phyloP scores from a whole-genome alignment of 2,329 filamentous ascomycete species.

The Clarireedia hainanense region DNA sequence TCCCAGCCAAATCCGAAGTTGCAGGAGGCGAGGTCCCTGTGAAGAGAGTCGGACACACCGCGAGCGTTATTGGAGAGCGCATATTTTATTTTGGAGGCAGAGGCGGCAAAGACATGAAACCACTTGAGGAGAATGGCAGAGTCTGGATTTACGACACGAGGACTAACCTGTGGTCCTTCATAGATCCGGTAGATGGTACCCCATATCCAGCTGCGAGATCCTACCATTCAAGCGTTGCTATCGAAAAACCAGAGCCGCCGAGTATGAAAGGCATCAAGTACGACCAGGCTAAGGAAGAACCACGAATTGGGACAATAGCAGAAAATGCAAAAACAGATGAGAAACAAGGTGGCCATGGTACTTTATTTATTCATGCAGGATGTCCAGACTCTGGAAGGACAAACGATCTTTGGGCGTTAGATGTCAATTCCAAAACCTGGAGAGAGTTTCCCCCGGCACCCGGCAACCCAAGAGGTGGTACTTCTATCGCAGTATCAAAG shows the following conservation, averaged over 20 bases:
- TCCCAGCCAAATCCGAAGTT: conserved; percentile 41
- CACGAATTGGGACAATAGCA: conserved; percentile 49
- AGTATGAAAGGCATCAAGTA: conserved; percentile 21
- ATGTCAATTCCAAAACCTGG: conserved; percentile 58
- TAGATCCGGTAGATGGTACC: conserved; percentile 47
- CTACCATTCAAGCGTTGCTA: conserved; percentile 58
- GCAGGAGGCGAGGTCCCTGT: conserved; percentile 45
- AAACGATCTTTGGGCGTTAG: conserved; percentile 72
- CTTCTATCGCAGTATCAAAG: conserved; percentile 56
- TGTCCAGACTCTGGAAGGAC: conserved; percentile 54
- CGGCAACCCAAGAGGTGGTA: conserved; percentile 56
- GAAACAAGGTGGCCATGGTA: conserved; percentile 57
- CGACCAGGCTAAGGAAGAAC: conserved; percentile 37
- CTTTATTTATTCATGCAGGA: conserved; percentile 70
- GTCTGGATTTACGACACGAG: conserved; percentile 70
- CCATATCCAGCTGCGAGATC: conserved; percentile 57
- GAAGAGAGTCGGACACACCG: conserved; percentile 66
- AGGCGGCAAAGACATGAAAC: conserved; percentile 58
- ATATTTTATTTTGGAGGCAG: conserved; percentile 80
- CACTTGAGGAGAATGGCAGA: conserved; percentile 65
- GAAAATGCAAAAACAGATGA: conserved; percentile 48
- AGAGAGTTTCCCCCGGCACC: conserved; percentile 59
- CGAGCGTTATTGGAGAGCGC: conserved; percentile 56
- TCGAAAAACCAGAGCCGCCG: conserved; percentile 39
- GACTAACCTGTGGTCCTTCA: conserved; percentile 53